Conservation (phyloP, 495 filamentous ascomycete species). For the Neurospora intermedia region DNA sequence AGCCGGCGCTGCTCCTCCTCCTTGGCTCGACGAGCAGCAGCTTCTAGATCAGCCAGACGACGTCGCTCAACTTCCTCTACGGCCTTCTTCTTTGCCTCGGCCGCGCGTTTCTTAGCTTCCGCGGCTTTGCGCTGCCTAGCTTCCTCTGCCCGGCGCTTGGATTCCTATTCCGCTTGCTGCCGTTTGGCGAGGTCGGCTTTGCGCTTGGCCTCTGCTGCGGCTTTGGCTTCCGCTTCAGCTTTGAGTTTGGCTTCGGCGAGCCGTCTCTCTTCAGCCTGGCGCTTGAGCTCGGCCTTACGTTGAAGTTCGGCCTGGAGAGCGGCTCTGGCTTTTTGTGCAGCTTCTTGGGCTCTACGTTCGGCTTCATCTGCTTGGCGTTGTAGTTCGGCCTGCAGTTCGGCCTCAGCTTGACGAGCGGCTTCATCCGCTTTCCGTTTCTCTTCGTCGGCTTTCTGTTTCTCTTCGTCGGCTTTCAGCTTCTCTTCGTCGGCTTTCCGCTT, state of each 20-base stretch:
- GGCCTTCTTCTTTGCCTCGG: neutral
- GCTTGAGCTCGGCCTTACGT: neutral
- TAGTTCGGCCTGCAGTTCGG: neutral
- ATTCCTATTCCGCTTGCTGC: neutral
- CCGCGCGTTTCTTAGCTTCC: neutral
- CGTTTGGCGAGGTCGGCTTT: neutral
- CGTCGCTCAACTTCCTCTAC: neutral
- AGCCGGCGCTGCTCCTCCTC: neutral
- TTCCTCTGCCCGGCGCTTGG: neutral
- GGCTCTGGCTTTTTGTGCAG: neutral
- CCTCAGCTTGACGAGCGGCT: neutral
- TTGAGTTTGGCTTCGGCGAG: neutral
- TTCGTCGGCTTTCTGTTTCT: neutral
- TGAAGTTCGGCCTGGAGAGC: neutral
- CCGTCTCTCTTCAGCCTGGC: neutral
- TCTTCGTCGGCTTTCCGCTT: neutral
- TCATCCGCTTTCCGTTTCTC: neutral
- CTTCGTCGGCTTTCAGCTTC: no score
- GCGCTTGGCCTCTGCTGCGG: neutral
- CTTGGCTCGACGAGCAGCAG: neutral
- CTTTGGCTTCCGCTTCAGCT: neutral
- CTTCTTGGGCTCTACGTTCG: neutral
- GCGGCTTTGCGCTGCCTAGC: neutral
- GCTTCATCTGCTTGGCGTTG: neutral
- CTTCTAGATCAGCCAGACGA: neutral